Conservation (phyloP, 768 basidiomycete species). For the Epithele typhae region DNA sequence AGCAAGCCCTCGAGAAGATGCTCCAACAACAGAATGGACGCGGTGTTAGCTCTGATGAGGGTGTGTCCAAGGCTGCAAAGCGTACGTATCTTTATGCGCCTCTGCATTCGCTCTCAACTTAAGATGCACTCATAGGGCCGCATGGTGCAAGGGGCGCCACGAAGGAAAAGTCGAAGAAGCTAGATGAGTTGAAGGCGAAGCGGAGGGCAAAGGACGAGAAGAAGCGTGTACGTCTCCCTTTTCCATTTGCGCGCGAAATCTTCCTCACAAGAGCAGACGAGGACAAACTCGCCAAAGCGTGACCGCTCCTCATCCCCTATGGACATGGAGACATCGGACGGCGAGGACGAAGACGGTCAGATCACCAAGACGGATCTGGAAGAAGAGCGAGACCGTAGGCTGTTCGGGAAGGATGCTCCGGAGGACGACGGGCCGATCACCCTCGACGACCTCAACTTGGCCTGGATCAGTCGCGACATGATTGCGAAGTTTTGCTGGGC, state of each 20-base stretch:
- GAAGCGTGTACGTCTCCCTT: constrained; percentile 51
- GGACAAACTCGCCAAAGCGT: constrained; percentile 54
- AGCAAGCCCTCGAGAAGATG: constrained; percentile 69
- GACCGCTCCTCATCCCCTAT: constrained; percentile 77
- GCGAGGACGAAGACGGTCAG: constrained; percentile 72
- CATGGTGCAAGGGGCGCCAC: constrained; percentile 69
- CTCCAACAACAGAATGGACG: constrained; percentile 56
- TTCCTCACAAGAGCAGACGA: constrained; percentile 33
- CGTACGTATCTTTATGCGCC: constrained; percentile 40
- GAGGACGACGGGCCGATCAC: constrained; percentile 42
- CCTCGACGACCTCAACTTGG: constrained; percentile 53
- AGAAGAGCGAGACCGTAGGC: constrained; percentile 57
- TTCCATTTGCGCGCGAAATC: constrained; percentile 5
- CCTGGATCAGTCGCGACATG: constrained; percentile 62
- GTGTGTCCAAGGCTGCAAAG: constrained; percentile 70
- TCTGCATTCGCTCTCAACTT: not conserved
- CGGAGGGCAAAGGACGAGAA: constrained; percentile 88
- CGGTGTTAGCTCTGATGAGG: constrained; percentile 44
- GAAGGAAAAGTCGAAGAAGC: constrained; percentile 73
- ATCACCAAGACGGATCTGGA: constrained; percentile 71
- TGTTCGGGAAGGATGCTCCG: constrained; percentile 40
- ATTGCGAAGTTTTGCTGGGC: constrained; percentile 68
- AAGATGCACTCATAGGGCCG: constrained; percentile 51
- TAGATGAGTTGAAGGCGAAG: constrained; percentile 82
- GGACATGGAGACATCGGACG: constrained; percentile 84